phyloP scores from a whole-genome alignment of 2,329 filamentous ascomycete species.

The Macroventuria anomochaeta region DNA sequence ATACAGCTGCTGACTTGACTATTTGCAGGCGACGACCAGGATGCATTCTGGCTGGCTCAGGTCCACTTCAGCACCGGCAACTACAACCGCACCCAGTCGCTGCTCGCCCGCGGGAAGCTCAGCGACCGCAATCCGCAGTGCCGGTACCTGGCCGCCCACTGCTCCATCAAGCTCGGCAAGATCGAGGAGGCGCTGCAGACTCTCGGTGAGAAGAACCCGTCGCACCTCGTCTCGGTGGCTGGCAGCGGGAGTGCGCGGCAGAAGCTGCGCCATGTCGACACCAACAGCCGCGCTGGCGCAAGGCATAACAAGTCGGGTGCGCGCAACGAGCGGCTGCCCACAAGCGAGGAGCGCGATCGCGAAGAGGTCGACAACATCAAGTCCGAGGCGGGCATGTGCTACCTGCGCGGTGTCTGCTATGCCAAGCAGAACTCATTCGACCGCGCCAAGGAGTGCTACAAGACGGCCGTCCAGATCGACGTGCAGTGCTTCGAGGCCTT shows the following conservation, averaged over 20 bases:
- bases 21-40: slow-evolving; percentile 79
- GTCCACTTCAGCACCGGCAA: slow-evolving; percentile 96
- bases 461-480: slow-evolving; percentile 94
- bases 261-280: slow-evolving; percentile 73
- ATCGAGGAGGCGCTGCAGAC: slow-evolving; percentile 87
- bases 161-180: slow-evolving; percentile 88
- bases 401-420: slow-evolving; percentile 89
- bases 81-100: slow-evolving; percentile 87
- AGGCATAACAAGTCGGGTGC: slow-evolving; percentile 52
- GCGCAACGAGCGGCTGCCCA: slow-evolving; percentile 61
- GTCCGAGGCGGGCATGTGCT: slow-evolving; percentile 97
- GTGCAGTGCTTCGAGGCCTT: slow-evolving; percentile 99
- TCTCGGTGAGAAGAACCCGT: slow-evolving; percentile 92
- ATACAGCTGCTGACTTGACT: background rate
- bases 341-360: slow-evolving; percentile 66
- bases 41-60: slow-evolving; percentile 98
- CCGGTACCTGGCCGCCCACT: slow-evolving; percentile 91
- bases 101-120: slow-evolving; percentile 84
- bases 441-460: slow-evolving; percentile 97
- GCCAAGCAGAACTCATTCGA: slow-evolving; percentile 98
- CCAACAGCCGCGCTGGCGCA: slow-evolving; percentile 57
- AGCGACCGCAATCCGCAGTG: slow-evolving; percentile 83
- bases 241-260: slow-evolving; percentile 70
- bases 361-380: slow-evolving; percentile 78
- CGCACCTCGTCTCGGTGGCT: slow-evolving; percentile 76